phyloP scores from a whole-genome alignment of 805 yeast species.

The Saccharomycopsis sp. region DNA sequence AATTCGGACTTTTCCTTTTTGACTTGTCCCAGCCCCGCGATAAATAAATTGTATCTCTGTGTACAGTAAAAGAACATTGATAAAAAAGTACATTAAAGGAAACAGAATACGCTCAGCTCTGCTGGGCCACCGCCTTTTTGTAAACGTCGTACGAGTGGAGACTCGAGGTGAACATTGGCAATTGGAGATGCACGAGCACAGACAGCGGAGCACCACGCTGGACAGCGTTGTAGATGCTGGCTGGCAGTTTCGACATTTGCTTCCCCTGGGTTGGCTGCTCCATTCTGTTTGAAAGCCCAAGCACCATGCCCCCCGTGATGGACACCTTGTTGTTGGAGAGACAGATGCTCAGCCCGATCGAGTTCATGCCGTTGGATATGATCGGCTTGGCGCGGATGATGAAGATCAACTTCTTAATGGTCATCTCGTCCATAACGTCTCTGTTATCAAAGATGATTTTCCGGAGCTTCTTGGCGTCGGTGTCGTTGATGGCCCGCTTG shows the following conservation, averaged over 20 bases:
- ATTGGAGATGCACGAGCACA: not conserved
- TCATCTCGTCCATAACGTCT: not conserved
- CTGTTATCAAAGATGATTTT: not conserved
- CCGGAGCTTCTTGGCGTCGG: not conserved
- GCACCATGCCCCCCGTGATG: slow-evolving; percentile 8
- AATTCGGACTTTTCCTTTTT: no score
- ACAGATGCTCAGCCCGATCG: slow-evolving; percentile 5
- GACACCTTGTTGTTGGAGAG: slow-evolving; percentile 8
- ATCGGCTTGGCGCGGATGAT: not conserved
- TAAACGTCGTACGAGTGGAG: no score
- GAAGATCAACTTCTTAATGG: not conserved
- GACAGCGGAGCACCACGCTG: not conserved
- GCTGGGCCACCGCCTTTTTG: no score
- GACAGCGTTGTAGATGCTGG: not conserved
- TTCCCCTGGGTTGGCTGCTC: not conserved
- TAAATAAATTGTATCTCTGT: no score
- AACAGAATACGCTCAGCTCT: no score
- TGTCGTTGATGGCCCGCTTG: not conserved
- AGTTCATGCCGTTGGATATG: not conserved
- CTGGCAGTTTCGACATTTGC: no score
- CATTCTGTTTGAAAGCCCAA: not conserved
- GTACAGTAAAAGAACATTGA: no score
- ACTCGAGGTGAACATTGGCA: no score
- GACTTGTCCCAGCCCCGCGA: no score
- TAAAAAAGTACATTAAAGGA: no score